A percentile compares a stretch with the other conserved stretches of the same genome.
phyloP scores from a whole-genome alignment of 768 basidiomycete genomes.

The Xanthoconium purpureum region DNA sequence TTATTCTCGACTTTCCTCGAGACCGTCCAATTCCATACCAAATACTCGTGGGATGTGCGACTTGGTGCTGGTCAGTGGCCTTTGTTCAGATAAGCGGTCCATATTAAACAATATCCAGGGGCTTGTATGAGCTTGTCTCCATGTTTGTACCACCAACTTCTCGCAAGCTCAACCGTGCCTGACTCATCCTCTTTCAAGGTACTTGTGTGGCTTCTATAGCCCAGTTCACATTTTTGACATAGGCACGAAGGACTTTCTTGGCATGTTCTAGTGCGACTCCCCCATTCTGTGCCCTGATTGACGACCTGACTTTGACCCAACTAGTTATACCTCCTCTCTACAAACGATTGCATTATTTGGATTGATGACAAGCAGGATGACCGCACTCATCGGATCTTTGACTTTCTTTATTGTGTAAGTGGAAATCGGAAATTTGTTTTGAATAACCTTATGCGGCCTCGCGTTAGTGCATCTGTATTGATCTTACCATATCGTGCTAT shows the following conservation, averaged over 20 bases:
- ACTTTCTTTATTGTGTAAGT: conserved; percentile 55
- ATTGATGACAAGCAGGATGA: conserved; percentile 59
- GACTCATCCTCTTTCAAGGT: conserved; percentile 26
- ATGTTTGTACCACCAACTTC: conserved; percentile 30
- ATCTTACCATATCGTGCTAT: conserved; percentile 37
- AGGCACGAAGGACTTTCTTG: conserved; percentile 40
- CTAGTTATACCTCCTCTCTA: conserved; percentile 35
- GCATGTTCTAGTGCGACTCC: conserved; percentile 34
- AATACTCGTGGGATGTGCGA: conserved; percentile 49
- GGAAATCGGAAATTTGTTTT: background rate
- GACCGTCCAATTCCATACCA: conserved; percentile 61
- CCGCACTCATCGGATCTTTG: conserved; percentile 59
- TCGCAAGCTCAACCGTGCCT: conserved; percentile 7
- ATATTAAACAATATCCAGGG: conserved; percentile 37
- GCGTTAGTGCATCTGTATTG: conserved; percentile 32
- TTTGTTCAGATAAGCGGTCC: background rate
- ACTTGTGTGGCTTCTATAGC: conserved; percentile 43
- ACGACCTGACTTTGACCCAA: conserved; percentile 11
- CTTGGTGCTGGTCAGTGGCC: conserved; percentile 59
- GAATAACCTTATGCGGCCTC: conserved; percentile 1
- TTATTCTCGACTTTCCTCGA: conserved; percentile 71
- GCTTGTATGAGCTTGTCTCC: conserved; percentile 55
- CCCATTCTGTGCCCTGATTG: background rate
- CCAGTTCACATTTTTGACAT: conserved; percentile 37
- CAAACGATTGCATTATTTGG: conserved; percentile 70